A percentile compares a stretch with the other conserved stretches of the same genome.
Conservation (phyloP, 768 basidiomycete species). For the Lyophyllum atratum region DNA sequence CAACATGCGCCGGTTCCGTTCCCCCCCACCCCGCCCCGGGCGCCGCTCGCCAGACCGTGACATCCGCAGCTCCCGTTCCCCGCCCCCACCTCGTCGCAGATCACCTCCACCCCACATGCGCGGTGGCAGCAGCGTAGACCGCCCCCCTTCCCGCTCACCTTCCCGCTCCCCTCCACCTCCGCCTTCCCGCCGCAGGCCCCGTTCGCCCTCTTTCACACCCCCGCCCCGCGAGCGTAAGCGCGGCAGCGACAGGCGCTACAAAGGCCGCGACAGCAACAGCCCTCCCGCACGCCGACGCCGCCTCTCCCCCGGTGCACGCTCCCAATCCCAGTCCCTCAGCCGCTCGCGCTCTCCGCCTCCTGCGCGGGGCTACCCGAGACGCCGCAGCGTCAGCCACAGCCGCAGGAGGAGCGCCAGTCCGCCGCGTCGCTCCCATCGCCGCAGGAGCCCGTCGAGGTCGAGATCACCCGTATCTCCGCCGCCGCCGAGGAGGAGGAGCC, state of each 20-base stretch:
- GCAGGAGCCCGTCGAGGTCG: conserved; percentile 29
- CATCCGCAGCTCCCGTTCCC: conserved; percentile 39
- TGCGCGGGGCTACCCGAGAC: conserved; percentile 40
- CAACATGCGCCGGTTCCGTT: conserved; percentile 39
- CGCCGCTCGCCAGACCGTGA: conserved; percentile 40
- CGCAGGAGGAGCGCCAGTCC: conserved; percentile 35
- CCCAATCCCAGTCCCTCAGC: conserved; percentile 33
- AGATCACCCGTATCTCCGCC: conserved; percentile 30
- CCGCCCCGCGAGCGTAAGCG: conserved; percentile 41
- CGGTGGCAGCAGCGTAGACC: too few relatives aligned
- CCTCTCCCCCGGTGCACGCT: conserved; percentile 35
- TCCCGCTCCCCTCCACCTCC: conserved; percentile 41
- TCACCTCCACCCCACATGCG: conserved; percentile 25
- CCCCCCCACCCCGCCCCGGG: conserved; percentile 42
- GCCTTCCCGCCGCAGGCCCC: conserved; percentile 38
- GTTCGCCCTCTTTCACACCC: conserved; percentile 51
- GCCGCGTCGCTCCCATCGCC: conserved; percentile 22
- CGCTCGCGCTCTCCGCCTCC: conserved; percentile 43
- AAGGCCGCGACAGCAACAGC: conserved; percentile 52
- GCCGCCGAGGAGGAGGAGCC: conserved; percentile 33
- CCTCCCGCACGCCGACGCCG: conserved; percentile 52
- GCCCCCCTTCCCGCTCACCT: conserved; percentile 49
- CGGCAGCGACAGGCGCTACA: conserved; percentile 30
- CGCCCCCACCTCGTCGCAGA: conserved; percentile 34
- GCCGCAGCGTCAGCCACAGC: conserved; percentile 45